Evolutionary conservation across 805 yeast genomes (phyloP).

Genomic region (Suhomyces sp.): DNA sequence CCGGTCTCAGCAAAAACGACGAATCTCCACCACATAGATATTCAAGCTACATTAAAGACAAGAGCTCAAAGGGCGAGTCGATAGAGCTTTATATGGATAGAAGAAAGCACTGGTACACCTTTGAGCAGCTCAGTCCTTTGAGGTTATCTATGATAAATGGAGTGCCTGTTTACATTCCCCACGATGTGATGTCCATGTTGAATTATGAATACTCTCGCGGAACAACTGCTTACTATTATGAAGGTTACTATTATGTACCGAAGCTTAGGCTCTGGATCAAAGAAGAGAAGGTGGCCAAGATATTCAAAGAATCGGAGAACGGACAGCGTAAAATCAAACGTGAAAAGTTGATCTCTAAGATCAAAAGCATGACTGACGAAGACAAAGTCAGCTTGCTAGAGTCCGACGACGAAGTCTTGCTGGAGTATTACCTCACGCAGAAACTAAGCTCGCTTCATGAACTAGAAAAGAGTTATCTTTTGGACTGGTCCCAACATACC

Average conservation of each 20-base stretch:
- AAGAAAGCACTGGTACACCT: constrained; percentile 30
- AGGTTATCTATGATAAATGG: constrained; percentile 9
- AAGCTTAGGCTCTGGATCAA: constrained; percentile 9
- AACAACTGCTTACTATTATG: constrained; percentile 5
- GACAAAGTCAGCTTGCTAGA: constrained; percentile 7
- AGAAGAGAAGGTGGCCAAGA: constrained; percentile 8
- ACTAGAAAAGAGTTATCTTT: constrained; percentile 5
- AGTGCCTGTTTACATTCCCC: constrained; percentile 12
- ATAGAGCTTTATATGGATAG: constrained; percentile 30
- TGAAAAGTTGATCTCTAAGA: constrained; percentile 8
- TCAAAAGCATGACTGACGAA: constrained; percentile 7
- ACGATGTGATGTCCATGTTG: constrained; percentile 8
- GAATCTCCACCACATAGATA: constrained; percentile 20
- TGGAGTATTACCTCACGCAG: constrained; percentile 9
- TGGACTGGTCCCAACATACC: constrained; percentile 1
- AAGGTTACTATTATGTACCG: constrained; percentile 11
- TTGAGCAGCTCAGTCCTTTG: constrained; percentile 16
- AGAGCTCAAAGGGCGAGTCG: constrained; percentile 16
- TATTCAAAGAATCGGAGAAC: constrained; percentile 9
- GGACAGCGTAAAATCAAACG: constrained; percentile 8
- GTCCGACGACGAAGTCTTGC: constrained; percentile 4
- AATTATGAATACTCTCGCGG: constrained; percentile 10
- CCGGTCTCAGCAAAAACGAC: constrained; percentile 11
- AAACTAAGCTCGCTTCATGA: constrained; percentile 9
- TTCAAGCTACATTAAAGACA: constrained; percentile 14